Base-by-base conservation (phyloP, 129 eudicot genomes). In the Ambrosia trifida region DNA sequence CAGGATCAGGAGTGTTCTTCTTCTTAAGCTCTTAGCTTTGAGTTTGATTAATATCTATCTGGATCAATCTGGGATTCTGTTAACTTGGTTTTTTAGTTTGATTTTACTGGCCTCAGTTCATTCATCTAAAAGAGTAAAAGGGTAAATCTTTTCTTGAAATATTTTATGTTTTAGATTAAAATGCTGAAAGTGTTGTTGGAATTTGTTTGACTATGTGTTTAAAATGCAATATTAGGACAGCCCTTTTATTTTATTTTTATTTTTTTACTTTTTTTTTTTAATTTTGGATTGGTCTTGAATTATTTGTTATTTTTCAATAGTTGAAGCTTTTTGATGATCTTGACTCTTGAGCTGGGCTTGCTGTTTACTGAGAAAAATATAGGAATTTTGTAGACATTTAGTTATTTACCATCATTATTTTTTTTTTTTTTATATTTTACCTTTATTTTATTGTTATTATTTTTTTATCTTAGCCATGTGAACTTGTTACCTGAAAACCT, bases 131-230 rank as follows among this genome's bases (percentile, higher is more conserved):
- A 35, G 40, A 5, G 28, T 24, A 24, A 64, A 51, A 64, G 44
- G 58, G 72, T 75, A 75, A 41, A 19, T 17, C 24, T 28, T 54
- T 63, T 45, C 28, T 73, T 62, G 3, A 49, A 62, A 14, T 62
- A 36, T 62, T 33, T 4, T 47, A 7, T 73, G 35, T 33, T 73
- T 46, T 62, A 46, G 30, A 17, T 74, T 14, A 24, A 35, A 8
- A 1, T 19, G 51, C 28, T 9, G 9, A 64, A 52, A 10, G 5
- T 17, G 41, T 73, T 63, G 78, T 49, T 63, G 77, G 60, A 60
- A 45, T 74, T 31, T 7, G 77, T 32, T 71, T 73, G 78, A 73
- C 49, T 73, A 6, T 12, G 71, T 73, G 30, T 50, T 6, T 49
- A 63, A 49, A 6, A 61, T 5, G 28, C 16, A 60, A 46, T 6